phyloP scores from a whole-genome alignment of 83 land plant species.

The Larix sibirica region DNA sequence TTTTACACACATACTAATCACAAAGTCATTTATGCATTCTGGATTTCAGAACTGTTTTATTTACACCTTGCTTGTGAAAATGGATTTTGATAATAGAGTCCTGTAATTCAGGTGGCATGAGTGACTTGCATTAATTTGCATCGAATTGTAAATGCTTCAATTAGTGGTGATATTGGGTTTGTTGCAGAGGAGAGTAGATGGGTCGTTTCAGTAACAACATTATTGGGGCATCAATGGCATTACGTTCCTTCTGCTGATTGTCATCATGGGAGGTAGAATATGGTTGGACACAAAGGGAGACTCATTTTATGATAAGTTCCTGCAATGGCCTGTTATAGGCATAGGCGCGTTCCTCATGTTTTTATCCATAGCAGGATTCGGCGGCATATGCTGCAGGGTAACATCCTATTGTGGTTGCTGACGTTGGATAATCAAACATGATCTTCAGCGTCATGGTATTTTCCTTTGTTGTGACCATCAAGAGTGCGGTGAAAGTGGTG shows the following conservation, averaged over 20 bases:
- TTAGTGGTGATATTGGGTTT: too few species aligned
- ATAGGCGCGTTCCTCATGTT: constrained; percentile 35
- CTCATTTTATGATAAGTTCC: constrained; percentile 79
- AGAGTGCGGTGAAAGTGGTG: constrained; percentile 74
- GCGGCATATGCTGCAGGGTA: constrained; percentile 43
- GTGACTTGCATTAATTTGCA: too few species aligned
- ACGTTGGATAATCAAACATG: too few species aligned
- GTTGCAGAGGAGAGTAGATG: constrained; percentile 7
- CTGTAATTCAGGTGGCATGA: too few species aligned
- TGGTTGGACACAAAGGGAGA: constrained; percentile 73
- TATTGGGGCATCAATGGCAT: constrained; percentile 73
- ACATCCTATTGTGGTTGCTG: constrained; percentile 41
- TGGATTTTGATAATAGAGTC: too few species aligned
- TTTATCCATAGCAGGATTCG: constrained; percentile 46
- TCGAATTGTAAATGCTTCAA: too few species aligned
- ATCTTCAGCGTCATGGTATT: constrained; percentile 39
- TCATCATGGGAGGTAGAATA: constrained; percentile 81
- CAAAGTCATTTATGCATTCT: too few species aligned
- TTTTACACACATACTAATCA: too few species aligned
- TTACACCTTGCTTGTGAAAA: too few species aligned
- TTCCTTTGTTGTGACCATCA: constrained; percentile 71
- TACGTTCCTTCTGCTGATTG: constrained; percentile 69
- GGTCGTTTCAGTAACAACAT: constrained; percentile 70
- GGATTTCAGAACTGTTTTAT: too few species aligned
- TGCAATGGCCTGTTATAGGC: constrained; percentile 88